A percentile compares a stretch with the other conserved stretches of the same genome.
These are phyloP conservation scores for Echeveria elegans DNA, from an alignment of 164 flowering plant species.

Conservation along the genomic window DNA sequence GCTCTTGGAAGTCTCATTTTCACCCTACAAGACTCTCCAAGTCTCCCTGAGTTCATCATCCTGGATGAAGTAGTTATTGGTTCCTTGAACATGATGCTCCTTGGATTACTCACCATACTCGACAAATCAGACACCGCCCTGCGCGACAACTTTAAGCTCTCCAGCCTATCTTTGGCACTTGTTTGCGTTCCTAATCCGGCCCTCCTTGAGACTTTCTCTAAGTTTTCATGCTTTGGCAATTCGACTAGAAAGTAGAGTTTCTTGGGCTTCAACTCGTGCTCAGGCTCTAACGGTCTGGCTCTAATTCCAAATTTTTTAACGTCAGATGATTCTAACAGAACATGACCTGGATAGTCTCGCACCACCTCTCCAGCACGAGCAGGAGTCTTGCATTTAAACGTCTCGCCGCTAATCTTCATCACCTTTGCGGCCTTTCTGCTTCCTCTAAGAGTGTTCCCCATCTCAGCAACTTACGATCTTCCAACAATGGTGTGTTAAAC, in stretches of 20 bases:
- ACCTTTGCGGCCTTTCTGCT: constrained; percentile 27
- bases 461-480: constrained; percentile 8
- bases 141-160: constrained; percentile 28
- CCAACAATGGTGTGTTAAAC: background rate
- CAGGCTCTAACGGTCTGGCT: constrained; percentile 28
- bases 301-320: constrained; percentile 27
- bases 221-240: constrained; percentile 17
- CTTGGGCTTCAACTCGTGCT: constrained; percentile 21
- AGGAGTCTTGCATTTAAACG: constrained; percentile 25
- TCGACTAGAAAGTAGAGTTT: constrained; percentile 27
- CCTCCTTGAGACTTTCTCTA: constrained; percentile 18
- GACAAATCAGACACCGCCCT: constrained; percentile 30
- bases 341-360: constrained; percentile 27
- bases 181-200: constrained; percentile 13
- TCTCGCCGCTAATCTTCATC: constrained; percentile 33
- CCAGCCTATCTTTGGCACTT: constrained; percentile 36
- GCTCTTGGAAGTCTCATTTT: constrained; percentile 23
- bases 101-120: background rate
- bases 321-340: constrained; percentile 20
- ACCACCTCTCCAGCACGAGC: constrained; percentile 17
- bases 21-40: constrained; percentile 21
- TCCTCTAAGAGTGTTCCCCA: constrained; percentile 33
- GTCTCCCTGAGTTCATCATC: background rate
- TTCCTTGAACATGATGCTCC: background rate
- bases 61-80: background rate